Evolutionary conservation across 2,329 filamentous ascomycete genomes (phyloP), one percentile per base, ranked within the genome.

Genomic region (Apiospora rasikravindrae): DNA sequence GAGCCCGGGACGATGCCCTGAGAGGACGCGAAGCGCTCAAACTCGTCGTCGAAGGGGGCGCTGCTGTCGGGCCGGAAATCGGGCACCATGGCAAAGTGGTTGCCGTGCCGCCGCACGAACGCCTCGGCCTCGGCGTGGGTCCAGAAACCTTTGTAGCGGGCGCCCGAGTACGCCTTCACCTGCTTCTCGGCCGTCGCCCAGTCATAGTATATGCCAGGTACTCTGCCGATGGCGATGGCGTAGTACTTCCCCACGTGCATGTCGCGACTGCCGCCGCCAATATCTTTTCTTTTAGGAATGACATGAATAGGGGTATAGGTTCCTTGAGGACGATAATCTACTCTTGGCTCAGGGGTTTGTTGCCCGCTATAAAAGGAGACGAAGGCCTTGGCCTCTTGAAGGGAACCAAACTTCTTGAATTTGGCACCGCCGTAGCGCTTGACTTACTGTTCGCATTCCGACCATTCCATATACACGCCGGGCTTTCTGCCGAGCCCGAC

Each of bases 21-120:
- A 14, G 77, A 78, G 10, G 76, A 79, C 16, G 77, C 77, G 57
- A 77, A 76, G 11, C 78, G 77, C 5, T 49, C n/a, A 22, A 78
- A 79, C 37, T 79, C 77, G 11, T 78, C 74, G 2, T 78, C 77
- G 37, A 79, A 79, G 22, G 70, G 70, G 5, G 75, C 73, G 14
- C 68, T 71, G 40, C 67, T 67, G 42, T 77, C 51, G n/a, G 78
- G 76, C 45, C 70, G 42, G 26, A 78, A 79, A 69, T 75, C 49
- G 1, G 74, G 71, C 7, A 78, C 71, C 61, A 76, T 75, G 19
- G 75, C 75, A 70, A 79, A 78, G 45, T 75, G 53, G 53, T 61
- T 61, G 53, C 53, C 53, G 3, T 11, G 6, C 29, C 22, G 2
- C 29, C 29, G 29, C 26, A 79, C 10, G 76, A 78, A 8, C 76